phyloP scores from a whole-genome alignment of 164 flowering plant species.

The Magnolia changhungtana region DNA sequence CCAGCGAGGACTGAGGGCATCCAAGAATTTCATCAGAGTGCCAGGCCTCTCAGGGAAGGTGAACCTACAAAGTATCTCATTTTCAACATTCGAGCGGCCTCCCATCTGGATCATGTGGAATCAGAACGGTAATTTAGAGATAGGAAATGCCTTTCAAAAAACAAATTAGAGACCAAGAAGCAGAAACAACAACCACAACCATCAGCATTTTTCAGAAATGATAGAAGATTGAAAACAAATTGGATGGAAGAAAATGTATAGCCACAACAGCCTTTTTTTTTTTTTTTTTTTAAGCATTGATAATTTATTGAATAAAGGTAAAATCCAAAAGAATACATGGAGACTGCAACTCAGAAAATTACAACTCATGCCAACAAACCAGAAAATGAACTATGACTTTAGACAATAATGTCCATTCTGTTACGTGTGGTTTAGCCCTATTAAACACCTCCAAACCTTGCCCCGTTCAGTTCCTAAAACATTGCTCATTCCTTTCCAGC shows the following conservation, averaged over 20 bases:
- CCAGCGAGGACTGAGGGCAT: conserved; percentile 91
- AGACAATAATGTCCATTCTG: no score
- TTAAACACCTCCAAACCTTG: no score
- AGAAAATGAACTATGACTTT: no score
- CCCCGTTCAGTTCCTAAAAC: no score
- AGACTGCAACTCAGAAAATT: no score
- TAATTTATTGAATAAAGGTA: no score
- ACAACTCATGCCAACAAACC: no score
- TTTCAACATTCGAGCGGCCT: conserved; percentile 54
- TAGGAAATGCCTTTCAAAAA: background rate
- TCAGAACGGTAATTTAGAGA: conserved; percentile 7
- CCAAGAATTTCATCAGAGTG: conserved; percentile 84
- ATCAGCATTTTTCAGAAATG: no score
- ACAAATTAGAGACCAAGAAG: background rate
- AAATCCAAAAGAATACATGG: no score
- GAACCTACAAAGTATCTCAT: conserved; percentile 83
- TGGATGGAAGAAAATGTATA: background rate
- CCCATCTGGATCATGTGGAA: conserved; percentile 55
- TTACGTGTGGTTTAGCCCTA: no score
- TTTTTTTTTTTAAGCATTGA: no score
- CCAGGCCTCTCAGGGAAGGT: conserved; percentile 93
- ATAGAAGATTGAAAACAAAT: background rate
- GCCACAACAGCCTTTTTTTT: background rate
- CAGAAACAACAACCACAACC: background rate
- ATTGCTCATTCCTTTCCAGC: no score